Conservation (phyloP, 2,329 filamentous ascomycete genomes). For the Fonsecaea erecta region DNA sequence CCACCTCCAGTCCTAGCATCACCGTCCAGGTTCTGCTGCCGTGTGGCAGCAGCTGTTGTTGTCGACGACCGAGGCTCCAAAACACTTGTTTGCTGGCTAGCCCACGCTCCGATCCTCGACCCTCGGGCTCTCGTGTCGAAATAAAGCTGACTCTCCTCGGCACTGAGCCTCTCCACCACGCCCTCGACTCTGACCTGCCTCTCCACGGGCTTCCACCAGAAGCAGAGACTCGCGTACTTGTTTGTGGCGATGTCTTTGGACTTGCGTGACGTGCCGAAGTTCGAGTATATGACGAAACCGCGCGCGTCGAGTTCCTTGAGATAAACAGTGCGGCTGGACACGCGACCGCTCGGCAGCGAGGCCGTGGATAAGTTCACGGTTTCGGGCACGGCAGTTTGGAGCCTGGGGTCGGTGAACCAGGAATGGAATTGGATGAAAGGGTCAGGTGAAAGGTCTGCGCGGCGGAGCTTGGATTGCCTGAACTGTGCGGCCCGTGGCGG, state of each 20-base stretch:
- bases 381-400: constrained; percentile 75
- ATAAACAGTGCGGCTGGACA: constrained; percentile 86
- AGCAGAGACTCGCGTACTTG: constrained; percentile 78
- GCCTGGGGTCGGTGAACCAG: constrained; percentile 81
- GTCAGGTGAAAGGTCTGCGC: constrained; percentile 62
- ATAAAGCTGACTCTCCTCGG: constrained; percentile 72
- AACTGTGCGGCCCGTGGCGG: constrained; percentile 74
- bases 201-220: constrained; percentile 87
- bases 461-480: constrained; percentile 66
- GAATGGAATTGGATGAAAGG: constrained; percentile 84
- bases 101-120: constrained; percentile 88
- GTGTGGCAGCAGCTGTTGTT: constrained; percentile 27
- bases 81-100: constrained; percentile 83
- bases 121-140: constrained; percentile 73
- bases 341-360: constrained; percentile 77
- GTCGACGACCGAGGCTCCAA: constrained; percentile 53
- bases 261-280: constrained; percentile 78
- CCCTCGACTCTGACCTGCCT: constrained; percentile 92
- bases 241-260: constrained; percentile 73
- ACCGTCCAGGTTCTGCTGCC: background rate
- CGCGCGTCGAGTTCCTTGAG: constrained; percentile 85
- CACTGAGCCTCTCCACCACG: constrained; percentile 65
- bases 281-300: constrained; percentile 92
- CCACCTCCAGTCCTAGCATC: too few species aligned
- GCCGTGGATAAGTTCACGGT: constrained; percentile 88